Evolutionary conservation across 257 asterid genomes (phyloP).

Genomic region (Coffea eugenioides): DNA sequence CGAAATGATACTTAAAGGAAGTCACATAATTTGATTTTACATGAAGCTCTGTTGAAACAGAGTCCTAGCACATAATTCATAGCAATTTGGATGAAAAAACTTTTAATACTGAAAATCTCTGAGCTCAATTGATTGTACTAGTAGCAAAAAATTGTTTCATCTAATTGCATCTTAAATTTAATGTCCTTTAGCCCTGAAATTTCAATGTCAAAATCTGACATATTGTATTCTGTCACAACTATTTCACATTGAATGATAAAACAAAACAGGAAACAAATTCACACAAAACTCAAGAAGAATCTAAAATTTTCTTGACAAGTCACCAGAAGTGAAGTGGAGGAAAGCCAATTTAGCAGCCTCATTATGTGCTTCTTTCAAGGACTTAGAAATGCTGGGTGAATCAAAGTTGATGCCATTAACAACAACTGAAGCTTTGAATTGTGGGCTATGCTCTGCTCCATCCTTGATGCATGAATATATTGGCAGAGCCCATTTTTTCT

Average conservation of each 20-base stretch:
- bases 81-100: no score
- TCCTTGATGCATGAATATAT: conserved; percentile 36
- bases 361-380: conserved; percentile 45
- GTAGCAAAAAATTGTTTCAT: not conserved
- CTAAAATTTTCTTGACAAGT: not conserved
- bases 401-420: conserved; percentile 38
- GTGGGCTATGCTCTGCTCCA: conserved; percentile 46
- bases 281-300: not conserved
- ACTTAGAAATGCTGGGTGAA: conserved; percentile 26
- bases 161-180: not conserved
- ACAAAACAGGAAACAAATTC: not conserved
- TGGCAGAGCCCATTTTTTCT: conserved; percentile 42
- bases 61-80: not conserved
- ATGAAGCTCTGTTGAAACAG: not conserved
- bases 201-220: not conserved
- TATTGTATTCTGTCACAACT: not conserved
- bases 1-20: no score
- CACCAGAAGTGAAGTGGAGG: conserved; percentile 47
- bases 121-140: no score
- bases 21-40: no score
- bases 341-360: conserved; percentile 47
- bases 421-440: conserved; percentile 48
- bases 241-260: not conserved
- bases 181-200: not conserved
- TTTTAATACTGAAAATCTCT: no score